Evolutionary conservation across 2,329 filamentous ascomycete genomes (phyloP), one percentile per base, ranked within the genome.

Genomic region (Berkeleyomyces rouxiae): DNA sequence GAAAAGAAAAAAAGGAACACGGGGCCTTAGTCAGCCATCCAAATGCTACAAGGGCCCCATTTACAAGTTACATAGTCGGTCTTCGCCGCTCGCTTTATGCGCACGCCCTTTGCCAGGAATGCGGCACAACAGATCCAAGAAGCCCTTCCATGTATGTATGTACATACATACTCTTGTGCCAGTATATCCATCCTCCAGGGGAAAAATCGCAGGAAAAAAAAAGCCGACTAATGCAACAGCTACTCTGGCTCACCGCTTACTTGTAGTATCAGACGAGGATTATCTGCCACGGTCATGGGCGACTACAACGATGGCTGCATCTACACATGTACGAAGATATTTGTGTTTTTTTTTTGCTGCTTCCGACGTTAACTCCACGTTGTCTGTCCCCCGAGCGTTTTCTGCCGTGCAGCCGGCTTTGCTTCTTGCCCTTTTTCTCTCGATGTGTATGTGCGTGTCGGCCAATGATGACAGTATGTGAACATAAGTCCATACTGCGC

Each of bases 61-160:
- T 23, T 23, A 23, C 23, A 23, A 23, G 23, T 23, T 23, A 23
- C 23, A 23, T 23, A 2, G 49, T 53, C 31, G 33, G 33, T 36
- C 49, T 53, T 53, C 33, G 49, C 49, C 49, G 49, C 49, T 53
- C 49, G 49, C 49, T 37, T 53, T 53, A 53, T 53, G 49, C 49
- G 49, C 49, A 53, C 49, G 49, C 23, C 49, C 49, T 53, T 53
- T 53, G 49, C 49, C 49, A 53, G 33, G 49, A 53, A 53, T 53
- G 33, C 49, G 49, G 49, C 49, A 13, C 23, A 23, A 23, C 23
- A 23, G 23, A 23, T 2, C 23, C 23, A 23, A 23, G 23, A 23
- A 23, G 23, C 23, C 23, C 23, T 23, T 23, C 23, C 2, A 23
- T 23, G 23, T 23, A 23, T 2, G 2, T 23, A 23, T 23, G 23